Percentiles rank a stretch among this genome's conserved stretches.
phyloP scores from a whole-genome alignment of 164 flowering plant species.

The Aristolochia californica region DNA sequence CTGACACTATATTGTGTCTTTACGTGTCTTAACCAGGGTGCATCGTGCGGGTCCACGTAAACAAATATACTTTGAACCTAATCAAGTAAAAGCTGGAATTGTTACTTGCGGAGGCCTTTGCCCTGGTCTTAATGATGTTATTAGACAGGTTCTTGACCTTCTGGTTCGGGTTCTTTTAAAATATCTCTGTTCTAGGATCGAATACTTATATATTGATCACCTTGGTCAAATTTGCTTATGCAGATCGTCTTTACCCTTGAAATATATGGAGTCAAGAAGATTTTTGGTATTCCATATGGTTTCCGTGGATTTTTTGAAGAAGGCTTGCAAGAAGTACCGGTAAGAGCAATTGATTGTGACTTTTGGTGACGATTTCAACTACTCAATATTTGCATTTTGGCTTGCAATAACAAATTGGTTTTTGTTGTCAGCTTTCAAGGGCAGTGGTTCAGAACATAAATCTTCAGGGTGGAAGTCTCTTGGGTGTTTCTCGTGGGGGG shows the following conservation, averaged over 20 bases:
- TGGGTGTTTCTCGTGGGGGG: slow-evolving; percentile 94
- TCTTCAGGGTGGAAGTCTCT: slow-evolving; percentile 87
- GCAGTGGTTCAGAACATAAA: slow-evolving; percentile 84
- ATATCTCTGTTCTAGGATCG: background rate
- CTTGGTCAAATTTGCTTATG: slow-evolving; percentile 10
- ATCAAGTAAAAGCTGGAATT: slow-evolving; percentile 83
- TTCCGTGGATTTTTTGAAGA: slow-evolving; percentile 77
- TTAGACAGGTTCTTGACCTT: slow-evolving; percentile 51
- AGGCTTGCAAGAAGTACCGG: slow-evolving; percentile 49
- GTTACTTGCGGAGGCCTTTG: slow-evolving; percentile 96
- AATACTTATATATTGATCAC: background rate
- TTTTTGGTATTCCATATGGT: slow-evolving; percentile 83
- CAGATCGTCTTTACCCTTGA: slow-evolving; percentile 94
- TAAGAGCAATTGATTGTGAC: slow-evolving; percentile 16
- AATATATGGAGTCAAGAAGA: slow-evolving; percentile 83
- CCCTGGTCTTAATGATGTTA: slow-evolving; percentile 94
- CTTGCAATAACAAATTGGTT: background rate
- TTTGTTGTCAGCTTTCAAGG: slow-evolving; percentile 48
- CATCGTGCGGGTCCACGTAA: slow-evolving; percentile 95
- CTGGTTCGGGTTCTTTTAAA: background rate
- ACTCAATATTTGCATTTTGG: background rate
- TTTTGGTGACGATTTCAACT: background rate
- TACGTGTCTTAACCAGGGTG: slow-evolving; percentile 35
- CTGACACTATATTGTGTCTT: too few species aligned
- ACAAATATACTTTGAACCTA: slow-evolving; percentile 73